Evolutionary conservation across 2,329 filamentous ascomycete genomes (phyloP), one percentile per base, ranked within the genome.

Genomic region (Cytospora piceicola): DNA sequence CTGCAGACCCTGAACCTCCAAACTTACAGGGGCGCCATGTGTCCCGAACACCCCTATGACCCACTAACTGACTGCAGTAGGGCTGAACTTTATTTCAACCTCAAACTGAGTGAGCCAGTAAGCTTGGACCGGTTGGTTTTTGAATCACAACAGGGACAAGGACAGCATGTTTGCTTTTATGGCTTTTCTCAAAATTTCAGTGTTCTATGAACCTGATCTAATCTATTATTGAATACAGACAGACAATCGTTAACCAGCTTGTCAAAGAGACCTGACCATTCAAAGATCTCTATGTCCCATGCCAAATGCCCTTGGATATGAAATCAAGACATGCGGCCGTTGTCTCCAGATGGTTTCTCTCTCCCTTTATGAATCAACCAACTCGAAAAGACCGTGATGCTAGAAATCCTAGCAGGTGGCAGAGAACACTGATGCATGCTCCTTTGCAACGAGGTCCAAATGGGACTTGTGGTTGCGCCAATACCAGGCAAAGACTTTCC

Each of bases 41-140:
- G 46, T n/a, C n/a, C 4, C 4, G 0, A 8, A 24, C 3, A 49
- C 46, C 46, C n/a, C n/a, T n/a, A 39, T 3, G 34, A 22, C 54
- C 54, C 54, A 34, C 30, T n/a, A n/a, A 55, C 24, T 22, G 11
- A n/a, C 29, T 34, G 29, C 54, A 30, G 54, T 57, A 36, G 54
- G 54, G 54, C 54, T 39, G 15, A 57, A 57, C 17, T 36, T 57
- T 57, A 57, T 39, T 57, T 57, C 54, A 36, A 57, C 54, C 8
- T 57, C 54, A 57, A 22, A 36, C 6, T 32, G 30, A 5, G 9
- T 32, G 4, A 5, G 9, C 30, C 9, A n/a, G 30, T 32, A 9
- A 32, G 30, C 30, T 32, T 9, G 4, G 6, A 20, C 20, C 3
- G 39, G 20, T 14, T 7, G 7, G 1, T n/a, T 17, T 9, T 7